Base-by-base conservation (phyloP, 2,329 filamentous ascomycete species). In the Colletotrichum orchidophilum region DNA sequence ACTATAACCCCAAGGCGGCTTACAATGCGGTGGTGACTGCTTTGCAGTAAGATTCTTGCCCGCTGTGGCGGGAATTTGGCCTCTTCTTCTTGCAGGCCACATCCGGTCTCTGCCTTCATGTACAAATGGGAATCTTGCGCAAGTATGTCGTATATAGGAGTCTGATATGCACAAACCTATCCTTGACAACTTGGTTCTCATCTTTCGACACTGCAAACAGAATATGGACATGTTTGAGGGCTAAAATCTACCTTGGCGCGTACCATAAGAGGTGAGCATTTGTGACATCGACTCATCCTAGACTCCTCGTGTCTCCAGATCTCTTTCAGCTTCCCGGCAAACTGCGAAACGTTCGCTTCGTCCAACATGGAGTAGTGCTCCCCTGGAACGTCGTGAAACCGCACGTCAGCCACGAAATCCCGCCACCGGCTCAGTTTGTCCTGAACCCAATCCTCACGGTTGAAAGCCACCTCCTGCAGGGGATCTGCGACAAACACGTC, bases 1-100 rank as follows among this genome's bases (percentile, higher is more conserved):
- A 80, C 78, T 90, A 82, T 76, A 79, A 81, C 73, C 83, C 87
- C 53, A 89, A 89, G 82, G 73, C 83, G 1, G 85, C 85, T 0
- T 89, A 89, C 76, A 85, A 79, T 59, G 83, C 86, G 55, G 79
- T 87, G 29, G 82, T 82, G 66, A 75, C 78, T 57, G 80, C 80
- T 27, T 75, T 84, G 64, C 66, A 71, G 57, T 72, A 29, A 52
- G 27, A 1, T 46, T 21, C 13, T 57, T 2, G 5, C 5, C 9
- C 6, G 33, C 18, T 6, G 18, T 4, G 13, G 26, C 7, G 1
- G 27, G 3, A 9, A 15, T 15, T 55, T 31, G 26, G 31, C 1
- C 11, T 54, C 26, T 11, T 13, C 21, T 35, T 35, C 13, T 24
- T 31, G 9, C 3, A 35, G 5, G 1, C 4, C 21, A n/a, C 27